phyloP scores from a whole-genome alignment of 2,329 filamentous ascomycete species.

The Trichophaea hybrida region DNA sequence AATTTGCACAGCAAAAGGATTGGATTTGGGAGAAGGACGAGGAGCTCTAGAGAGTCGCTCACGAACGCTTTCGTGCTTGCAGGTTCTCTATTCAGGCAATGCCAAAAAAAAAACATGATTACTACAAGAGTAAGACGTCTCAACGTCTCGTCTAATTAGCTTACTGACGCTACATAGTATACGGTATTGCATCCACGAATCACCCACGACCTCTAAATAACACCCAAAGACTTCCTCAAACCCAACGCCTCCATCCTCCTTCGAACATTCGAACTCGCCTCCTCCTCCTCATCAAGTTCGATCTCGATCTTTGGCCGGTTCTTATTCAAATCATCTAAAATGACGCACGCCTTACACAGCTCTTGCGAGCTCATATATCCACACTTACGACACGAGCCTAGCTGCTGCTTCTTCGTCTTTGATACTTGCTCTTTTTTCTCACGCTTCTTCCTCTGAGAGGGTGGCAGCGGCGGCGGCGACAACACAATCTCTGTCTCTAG shows the following conservation, averaged over 20 bases:
- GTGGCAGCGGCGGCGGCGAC: constrained; percentile 29
- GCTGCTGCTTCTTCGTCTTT: constrained; percentile 47
- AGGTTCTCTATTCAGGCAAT: no score
- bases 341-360: constrained; percentile 82
- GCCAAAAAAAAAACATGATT: no score
- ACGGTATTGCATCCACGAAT: no score
- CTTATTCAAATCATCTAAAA: constrained; percentile 84
- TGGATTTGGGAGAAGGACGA: no score
- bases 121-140: no score
- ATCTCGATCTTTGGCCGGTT: constrained; percentile 32
- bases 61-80: no score
- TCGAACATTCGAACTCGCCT: neutral
- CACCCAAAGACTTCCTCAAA: neutral
- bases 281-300: constrained; percentile 1
- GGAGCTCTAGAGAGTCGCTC: no score
- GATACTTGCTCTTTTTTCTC: constrained; percentile 30
- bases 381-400: constrained; percentile 73
- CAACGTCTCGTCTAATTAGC: no score
- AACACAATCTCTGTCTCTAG: constrained; percentile 53
- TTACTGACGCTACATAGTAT: no score
- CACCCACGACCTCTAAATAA: no score
- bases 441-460: constrained; percentile 35
- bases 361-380: constrained; percentile 92
- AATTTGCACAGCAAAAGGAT: no score
- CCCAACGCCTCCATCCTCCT: constrained; percentile 4